Evolutionary conservation across 1,284 basidiomycete species (phyloP).

Genomic region (Puccinia coronata): DNA sequence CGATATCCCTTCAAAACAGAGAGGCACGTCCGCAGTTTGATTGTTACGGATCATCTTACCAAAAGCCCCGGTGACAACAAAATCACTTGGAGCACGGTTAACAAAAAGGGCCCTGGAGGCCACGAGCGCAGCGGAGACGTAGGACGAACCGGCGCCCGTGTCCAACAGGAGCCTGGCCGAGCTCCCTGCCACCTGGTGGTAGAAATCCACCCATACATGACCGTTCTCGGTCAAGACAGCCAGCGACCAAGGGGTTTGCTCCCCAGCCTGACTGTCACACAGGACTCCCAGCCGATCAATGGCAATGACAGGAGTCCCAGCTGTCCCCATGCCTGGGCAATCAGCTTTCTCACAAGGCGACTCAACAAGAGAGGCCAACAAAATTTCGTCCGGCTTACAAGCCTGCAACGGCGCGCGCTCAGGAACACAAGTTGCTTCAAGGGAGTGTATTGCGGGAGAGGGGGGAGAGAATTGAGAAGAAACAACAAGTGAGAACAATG

Average conservation of each 20-base stretch:
- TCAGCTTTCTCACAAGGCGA: neutral
- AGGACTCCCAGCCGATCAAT: neutral
- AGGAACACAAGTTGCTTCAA: neutral
- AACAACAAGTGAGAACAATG: neutral
- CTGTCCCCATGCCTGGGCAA: slow-evolving; percentile 9
- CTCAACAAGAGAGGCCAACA: too few relatives aligned
- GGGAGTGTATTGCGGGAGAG: neutral
- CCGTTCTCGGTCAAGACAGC: too few relatives aligned
- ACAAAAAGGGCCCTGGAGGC: neutral
- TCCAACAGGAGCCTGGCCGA: too few relatives aligned
- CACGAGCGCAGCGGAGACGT: neutral
- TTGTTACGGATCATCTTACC: neutral
- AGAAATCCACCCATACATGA: too few relatives aligned
- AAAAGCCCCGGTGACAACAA: neutral
- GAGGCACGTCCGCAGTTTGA: neutral
- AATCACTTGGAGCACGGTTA: neutral
- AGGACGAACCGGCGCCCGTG: slow-evolving; percentile 1
- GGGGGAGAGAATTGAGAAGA: neutral
- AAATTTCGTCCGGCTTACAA: too few relatives aligned
- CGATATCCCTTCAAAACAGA: neutral
- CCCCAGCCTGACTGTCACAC: neutral
- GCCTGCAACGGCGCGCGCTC: neutral
- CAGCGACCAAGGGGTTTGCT: too few relatives aligned
- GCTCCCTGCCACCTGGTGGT: too few relatives aligned
- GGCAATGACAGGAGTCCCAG: neutral